Evolutionary conservation across 441 rosid species (phyloP), one percentile per base, ranked within the genome.

Genomic region (Cnidoscolus chayamansa): DNA sequence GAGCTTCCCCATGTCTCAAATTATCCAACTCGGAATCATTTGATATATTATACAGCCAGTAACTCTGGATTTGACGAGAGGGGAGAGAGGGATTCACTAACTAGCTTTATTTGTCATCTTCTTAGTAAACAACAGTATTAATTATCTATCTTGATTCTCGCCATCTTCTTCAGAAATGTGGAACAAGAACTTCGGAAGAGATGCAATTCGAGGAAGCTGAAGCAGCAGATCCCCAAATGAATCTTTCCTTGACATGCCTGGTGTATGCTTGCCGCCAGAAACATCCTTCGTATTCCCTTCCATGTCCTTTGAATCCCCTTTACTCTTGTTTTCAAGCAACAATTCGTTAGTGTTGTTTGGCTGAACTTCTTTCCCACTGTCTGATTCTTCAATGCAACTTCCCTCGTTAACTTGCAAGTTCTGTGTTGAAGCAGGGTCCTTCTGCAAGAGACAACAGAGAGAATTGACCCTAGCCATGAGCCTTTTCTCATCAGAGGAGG

Each of bases 391-490:
- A 20, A 51, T 56, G 53, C 74, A 75, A 69, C 60, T 83, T 82
- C 86, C 98, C 16, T 79, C 81, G 43, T 74, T 78, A 67, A 71
- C 78, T 83, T 91, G 94, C 76, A 84, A 67, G 82, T 83, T 85
- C 75, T 85, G 84, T 70, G 80, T 75, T 0, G 84, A 49, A 48
- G 75, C 65, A 6, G 84, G 79, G 55, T 93, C 99, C 77, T 89
- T 88, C 82, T 93, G 97, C 87, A 95, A 71, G 68, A 95, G 98
- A 84, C 97, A 89, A 72, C 87, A 93, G 30, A 95, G 91, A 77
- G 99, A 95, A 77, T 95, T 88, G 73, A 95, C 99, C 81, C 98
- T 86, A 58, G 99, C 85, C 97, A 95, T 95, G 20, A 95, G 93
- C 75, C 86, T 88, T 71, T 91, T 91, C 84, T 95, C 99, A 74